These are phyloP conservation scores for Leccinum incarnatum DNA, from an alignment of 768 basidiomycete species.

Conservation along the genomic window DNA sequence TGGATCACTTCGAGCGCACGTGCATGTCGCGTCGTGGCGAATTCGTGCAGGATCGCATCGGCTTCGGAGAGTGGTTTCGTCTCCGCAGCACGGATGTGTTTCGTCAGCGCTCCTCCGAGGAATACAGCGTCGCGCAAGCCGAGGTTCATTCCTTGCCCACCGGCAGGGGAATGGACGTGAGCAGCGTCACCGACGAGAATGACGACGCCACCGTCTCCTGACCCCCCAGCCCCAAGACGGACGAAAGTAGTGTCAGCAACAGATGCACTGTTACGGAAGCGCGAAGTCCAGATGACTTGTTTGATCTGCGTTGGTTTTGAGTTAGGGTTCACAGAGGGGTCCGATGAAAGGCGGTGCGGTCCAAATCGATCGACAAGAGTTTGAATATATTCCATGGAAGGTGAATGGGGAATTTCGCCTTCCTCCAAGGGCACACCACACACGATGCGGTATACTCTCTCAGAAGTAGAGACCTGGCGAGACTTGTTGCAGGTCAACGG, in stretches of 20 bases:
- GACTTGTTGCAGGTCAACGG: constrained; percentile 27
- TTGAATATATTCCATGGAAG: constrained; percentile 43
- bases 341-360: constrained; percentile 33
- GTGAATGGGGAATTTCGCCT: constrained; percentile 37
- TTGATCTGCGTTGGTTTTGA: constrained; percentile 33
- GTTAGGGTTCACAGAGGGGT: constrained; percentile 33
- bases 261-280: constrained; percentile 44
- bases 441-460: constrained; percentile 38
- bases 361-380: constrained; percentile 40
- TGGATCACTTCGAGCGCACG: constrained; percentile 43
- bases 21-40: constrained; percentile 35
- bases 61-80: constrained; percentile 8
- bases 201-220: constrained; percentile 16
- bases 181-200: constrained; percentile 47
- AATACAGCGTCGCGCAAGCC: constrained; percentile 52
- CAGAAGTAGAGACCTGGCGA: constrained; percentile 5
- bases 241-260: constrained; percentile 40
- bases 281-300: constrained; percentile 42
- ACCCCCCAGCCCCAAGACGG: constrained; percentile 21
- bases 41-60: constrained; percentile 35
- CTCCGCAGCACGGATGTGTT: constrained; percentile 29
- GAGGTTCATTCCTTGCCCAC: constrained; percentile 60
- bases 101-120: constrained; percentile 40
- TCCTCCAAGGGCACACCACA: constrained; percentile 36
- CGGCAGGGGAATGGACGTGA: constrained; percentile 51